These are phyloP conservation scores for Skeletonema potamos DNA, from an alignment of 108 stramenopile species.

Conservation along the genomic window DNA sequence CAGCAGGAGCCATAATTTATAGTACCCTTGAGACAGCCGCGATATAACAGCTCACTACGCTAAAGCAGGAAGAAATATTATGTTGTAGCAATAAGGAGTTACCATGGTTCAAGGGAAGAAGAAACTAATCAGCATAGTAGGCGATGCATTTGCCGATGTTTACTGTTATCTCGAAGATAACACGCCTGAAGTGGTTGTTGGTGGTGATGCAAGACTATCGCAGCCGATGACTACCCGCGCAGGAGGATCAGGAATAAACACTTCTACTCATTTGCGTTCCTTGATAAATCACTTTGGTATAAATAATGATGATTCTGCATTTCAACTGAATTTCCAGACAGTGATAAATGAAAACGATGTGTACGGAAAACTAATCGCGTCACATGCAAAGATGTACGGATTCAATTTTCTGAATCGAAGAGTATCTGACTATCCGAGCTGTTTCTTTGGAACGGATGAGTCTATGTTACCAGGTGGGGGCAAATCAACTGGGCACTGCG, in stretches of 20 bases:
- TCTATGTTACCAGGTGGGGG: background rate
- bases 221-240: conserved; percentile 60
- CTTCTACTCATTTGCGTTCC: conserved; percentile 67
- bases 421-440: conserved; percentile 25
- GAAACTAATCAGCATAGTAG: conserved; percentile 35
- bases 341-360: conserved; percentile 70
- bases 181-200: conserved; percentile 38
- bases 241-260: conserved; percentile 76
- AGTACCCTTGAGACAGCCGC: too few relatives aligned
- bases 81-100: too few relatives aligned
- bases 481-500: conserved; percentile 70
- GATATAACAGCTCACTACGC: too few relatives aligned
- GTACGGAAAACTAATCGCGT: conserved; percentile 58
- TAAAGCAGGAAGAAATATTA: too few relatives aligned
- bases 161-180: conserved; percentile 60
- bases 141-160: conserved; percentile 83
- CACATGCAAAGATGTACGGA: conserved; percentile 53
- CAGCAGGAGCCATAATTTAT: too few relatives aligned
- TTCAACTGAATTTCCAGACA: conserved; percentile 55
- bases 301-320: background rate
- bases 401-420: conserved; percentile 65
- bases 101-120: too few relatives aligned
- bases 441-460: conserved; percentile 13
- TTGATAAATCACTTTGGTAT: conserved; percentile 31
- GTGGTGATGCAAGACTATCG: conserved; percentile 68